Evolutionary conservation across 208 protist genomes (phyloP), one percentile per base, ranked within the genome.

Genomic region (Crithidia expoeki): DNA sequence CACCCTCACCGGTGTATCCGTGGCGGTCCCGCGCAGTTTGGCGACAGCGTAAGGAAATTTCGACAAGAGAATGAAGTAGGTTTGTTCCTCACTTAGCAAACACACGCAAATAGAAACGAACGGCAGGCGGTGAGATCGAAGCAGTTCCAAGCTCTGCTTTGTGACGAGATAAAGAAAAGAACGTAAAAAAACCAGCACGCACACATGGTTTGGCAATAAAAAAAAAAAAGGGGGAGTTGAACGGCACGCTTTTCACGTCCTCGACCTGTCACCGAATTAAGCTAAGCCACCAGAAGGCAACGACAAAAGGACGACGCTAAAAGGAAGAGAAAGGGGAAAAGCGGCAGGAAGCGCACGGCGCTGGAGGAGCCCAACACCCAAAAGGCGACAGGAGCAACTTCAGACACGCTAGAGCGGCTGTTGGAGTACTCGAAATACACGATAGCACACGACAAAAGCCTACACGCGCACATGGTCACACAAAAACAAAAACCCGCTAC

Each of bases 251-350:
- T n/a, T n/a, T n/a, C n/a, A n/a, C n/a, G n/a, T n/a, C n/a, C n/a
- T n/a, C n/a, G n/a, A n/a, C n/a, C n/a, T n/a, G n/a, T n/a, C n/a
- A 51, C 9, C 46, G 46, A 23, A n/a, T n/a, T n/a, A n/a, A n/a
- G n/a, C n/a, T n/a, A n/a, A n/a, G n/a, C n/a, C n/a, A n/a, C n/a
- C n/a, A n/a, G n/a, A n/a, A n/a, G n/a, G n/a, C n/a, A n/a, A n/a
- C n/a, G n/a, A n/a, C n/a, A n/a, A n/a, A n/a, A n/a, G n/a, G n/a
- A n/a, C n/a, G n/a, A n/a, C n/a, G n/a, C n/a, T n/a, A n/a, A n/a
- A n/a, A n/a, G n/a, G 19, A 51, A 51, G n/a, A 67, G 0, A 27
- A 42, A 36, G 28, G 19, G 58, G 55, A 66, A 68, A 57, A 65
- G n/a, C n/a, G n/a, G n/a, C n/a, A n/a, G n/a, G n/a, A n/a, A n/a